A percentile compares a stretch with the other conserved stretches of the same genome.
Evolutionary conservation across 352 stramenopile species (phyloP).

Genomic region (Lagenidium sp.): DNA sequence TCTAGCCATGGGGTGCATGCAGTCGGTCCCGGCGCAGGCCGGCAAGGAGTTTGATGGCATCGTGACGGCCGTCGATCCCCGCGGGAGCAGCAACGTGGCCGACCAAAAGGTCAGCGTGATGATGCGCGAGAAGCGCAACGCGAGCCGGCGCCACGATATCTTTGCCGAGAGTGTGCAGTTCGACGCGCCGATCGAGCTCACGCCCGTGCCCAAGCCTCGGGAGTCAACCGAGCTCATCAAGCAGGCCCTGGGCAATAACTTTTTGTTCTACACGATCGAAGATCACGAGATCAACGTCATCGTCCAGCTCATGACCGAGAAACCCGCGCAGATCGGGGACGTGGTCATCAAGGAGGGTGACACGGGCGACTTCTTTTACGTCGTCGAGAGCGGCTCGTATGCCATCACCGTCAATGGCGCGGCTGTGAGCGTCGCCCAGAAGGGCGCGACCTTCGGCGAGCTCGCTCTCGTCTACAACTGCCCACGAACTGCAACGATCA

Average conservation of each 20-base stretch:
- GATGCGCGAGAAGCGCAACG: conserved; percentile 60
- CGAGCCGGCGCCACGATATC: conserved; percentile 47
- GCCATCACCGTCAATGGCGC: conserved; percentile 81
- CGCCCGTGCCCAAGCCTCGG: conserved; percentile 26
- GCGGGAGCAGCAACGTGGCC: conserved; percentile 8
- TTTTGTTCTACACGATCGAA: conserved; percentile 58
- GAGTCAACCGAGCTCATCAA: conserved; percentile 39
- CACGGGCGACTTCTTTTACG: conserved; percentile 72
- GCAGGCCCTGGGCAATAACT: conserved; percentile 52
- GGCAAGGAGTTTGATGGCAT: conserved; percentile 34
- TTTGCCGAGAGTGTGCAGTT: conserved; percentile 67
- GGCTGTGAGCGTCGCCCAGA: conserved; percentile 59
- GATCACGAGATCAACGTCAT: conserved; percentile 39
- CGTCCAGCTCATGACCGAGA: conserved; percentile 42
- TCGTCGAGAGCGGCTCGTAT: conserved; percentile 76
- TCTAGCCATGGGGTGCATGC: conserved; percentile 42
- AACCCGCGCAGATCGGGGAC: conserved; percentile 21
- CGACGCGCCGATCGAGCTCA: conserved; percentile 30
- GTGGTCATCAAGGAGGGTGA: conserved; percentile 58
- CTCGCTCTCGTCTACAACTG: conserved; percentile 95
- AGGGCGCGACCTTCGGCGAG: conserved; percentile 90
- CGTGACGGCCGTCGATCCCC: conserved; percentile 11
- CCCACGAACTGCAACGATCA: conserved; percentile 88
- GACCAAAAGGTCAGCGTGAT: conserved; percentile 40
- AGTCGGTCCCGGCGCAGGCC: conserved; percentile 43